Evolutionary conservation across 805 yeast species (phyloP), one percentile per base, ranked within the genome.

Genomic region (Hanseniaspora guilliermondii): DNA sequence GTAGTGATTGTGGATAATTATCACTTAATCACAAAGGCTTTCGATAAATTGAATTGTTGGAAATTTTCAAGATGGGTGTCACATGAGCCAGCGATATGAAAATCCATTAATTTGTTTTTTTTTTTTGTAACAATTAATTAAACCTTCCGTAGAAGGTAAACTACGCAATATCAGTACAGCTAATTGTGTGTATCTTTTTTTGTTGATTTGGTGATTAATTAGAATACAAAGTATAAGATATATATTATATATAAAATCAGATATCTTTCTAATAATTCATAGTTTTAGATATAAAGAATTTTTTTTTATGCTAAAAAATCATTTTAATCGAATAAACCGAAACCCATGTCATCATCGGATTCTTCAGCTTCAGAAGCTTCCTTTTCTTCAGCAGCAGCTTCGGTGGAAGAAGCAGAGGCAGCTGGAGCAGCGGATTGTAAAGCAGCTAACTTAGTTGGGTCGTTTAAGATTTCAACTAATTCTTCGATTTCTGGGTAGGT

Each of bases 391-490:
- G 76, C 88, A 61, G 77, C 87, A 58, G 76, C 85, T 59, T 78
- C 84, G 60, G 78, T 82, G 58, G 79, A 79, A 55, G 73, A 76
- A 60, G 78, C 66, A 59, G 77, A 66, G 67, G 86, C 80, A 66
- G 94, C 87, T 71, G 85, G 84, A 68, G 96, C 96, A 73, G 77
- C 96, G 68, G 97, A 96, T 69, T 97, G 97, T 77, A 96, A 94
- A 70, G 97, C 84, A 72, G 97, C 98, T 78, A 91, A 93, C 75
- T 96, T 96, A 63, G 93, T 97, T 75, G 99, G 99, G 94, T 93
- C 91, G 75, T 96, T 97, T 70, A 93, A 80, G 80, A 97, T 87
- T 85, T 93, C 99, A 85, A 87, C 87, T 80, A 93, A 83, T 65
- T 91, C 89, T 81, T 89, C 99, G 66, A 96, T 86, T 76, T 96